phyloP scores from a whole-genome alignment of 2,329 filamentous ascomycete species.

The Metarhizium anisopliae region DNA sequence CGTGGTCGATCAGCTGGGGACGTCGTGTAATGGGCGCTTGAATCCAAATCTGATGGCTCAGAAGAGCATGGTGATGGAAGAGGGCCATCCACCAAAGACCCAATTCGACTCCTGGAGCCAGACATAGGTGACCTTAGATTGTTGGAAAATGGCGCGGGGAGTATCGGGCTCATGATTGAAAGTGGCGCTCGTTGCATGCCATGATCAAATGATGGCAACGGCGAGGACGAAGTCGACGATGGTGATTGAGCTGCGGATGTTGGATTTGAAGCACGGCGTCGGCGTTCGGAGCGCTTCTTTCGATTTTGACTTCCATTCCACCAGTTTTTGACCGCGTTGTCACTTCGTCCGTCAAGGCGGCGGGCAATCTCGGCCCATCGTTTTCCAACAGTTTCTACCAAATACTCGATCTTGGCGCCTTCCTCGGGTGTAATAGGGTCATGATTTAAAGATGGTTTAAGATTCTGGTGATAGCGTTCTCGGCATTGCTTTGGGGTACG shows the following conservation, averaged over 20 bases:
- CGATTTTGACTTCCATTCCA: slow-evolving; percentile 93
- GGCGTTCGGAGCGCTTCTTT: slow-evolving; percentile 36
- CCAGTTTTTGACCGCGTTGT: slow-evolving; percentile 97
- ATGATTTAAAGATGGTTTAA: slow-evolving; percentile 68
- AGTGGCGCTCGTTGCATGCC: not conserved
- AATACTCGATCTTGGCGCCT: slow-evolving; percentile 62
- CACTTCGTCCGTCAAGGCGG: slow-evolving; percentile 71
- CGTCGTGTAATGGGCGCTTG: slow-evolving; percentile 2
- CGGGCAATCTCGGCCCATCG: slow-evolving; percentile 91
- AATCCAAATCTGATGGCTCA: slow-evolving; percentile 2
- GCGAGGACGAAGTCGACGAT: not conserved
- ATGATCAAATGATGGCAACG: not conserved
- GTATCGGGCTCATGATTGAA: not conserved
- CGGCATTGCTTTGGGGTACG: slow-evolving; percentile 91
- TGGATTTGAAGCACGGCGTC: not conserved
- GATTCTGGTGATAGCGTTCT: slow-evolving; percentile 88
- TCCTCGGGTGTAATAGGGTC: slow-evolving; percentile 65
- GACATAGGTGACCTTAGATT: not conserved
- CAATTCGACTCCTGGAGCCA: not conserved
- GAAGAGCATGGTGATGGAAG: not conserved
- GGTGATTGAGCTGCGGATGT: not conserved
- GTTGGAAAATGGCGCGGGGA: not conserved
- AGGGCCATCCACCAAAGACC: not conserved
- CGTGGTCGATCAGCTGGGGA: not conserved
- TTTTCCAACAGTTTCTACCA: slow-evolving; percentile 73